Evolutionary conservation across 2,329 filamentous ascomycete species (phyloP), one percentile per base, ranked within the genome.

Genomic region (Neonectria coccinea): DNA sequence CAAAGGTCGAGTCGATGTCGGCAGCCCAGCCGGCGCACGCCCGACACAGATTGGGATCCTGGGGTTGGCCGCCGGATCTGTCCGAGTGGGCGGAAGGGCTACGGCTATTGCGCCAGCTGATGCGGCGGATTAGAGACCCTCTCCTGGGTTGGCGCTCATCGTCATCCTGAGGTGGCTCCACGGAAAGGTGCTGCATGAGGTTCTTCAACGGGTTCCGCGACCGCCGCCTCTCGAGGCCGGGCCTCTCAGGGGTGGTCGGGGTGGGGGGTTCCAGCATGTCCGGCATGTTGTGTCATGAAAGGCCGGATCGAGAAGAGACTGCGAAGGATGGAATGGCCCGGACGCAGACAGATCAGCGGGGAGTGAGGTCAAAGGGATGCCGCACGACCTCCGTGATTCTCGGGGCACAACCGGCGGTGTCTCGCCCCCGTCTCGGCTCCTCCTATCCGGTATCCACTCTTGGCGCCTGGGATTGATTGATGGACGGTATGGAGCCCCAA

Each of bases 131-230:
- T 55, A 79, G 70, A 9, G 76, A 78, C 11, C 67, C 66, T 47
- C 74, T 73, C n/a, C 74, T 69, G 2, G 75, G 69, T 41, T 74
- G 63, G 18, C 72, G 68, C 27, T 71, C 70, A 8, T 73, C 71
- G 20, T 77, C 72, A 31, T 73, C 70, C 36, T 74, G 68, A 7
- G 75, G 70, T 8, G 73, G 65, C 31, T 79, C 77, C 54, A 79
- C 77, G 33, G 77, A 78, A 52, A 79, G 76, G 61, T 79, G 77
- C 64, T 78, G 76, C 73, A 79, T 79, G 75, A 79, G 79, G 61
- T 74, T 78, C 55, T 72, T 75, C 51, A 79, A 69, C 55, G 76
- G 76, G 63, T 79, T 79, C 70, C 73, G 75, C 53, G 76, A 79
- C 25, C 77, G 70, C 39, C 76, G 75, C 41, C 76, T 74, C 69